Evolutionary conservation across 2,329 filamentous ascomycete species (phyloP).

Genomic region (Colletotrichum eremochloae): DNA sequence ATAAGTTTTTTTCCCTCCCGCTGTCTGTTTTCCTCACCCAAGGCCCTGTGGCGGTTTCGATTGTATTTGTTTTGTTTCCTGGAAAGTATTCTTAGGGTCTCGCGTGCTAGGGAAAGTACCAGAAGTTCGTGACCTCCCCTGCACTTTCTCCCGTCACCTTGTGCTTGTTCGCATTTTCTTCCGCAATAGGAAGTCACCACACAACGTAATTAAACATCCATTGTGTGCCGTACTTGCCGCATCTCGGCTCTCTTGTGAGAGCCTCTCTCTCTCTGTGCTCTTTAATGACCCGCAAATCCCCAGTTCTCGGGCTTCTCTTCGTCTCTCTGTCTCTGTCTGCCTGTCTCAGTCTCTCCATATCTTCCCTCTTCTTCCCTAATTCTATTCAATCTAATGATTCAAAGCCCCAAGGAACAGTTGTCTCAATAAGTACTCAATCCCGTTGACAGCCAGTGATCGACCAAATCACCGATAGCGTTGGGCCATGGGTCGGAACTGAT

Average conservation of each 20-base stretch:
- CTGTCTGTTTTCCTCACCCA: accelerated
- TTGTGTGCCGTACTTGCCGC: no score
- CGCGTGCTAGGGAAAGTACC: not conserved
- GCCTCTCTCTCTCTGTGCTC: not conserved
- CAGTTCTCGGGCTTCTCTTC: not conserved
- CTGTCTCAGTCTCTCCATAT: not conserved
- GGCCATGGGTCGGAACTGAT: not conserved
- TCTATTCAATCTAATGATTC: not conserved
- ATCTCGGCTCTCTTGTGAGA: no score
- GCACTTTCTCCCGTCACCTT: not conserved
- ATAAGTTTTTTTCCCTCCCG: not conserved
- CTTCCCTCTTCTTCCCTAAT: not conserved
- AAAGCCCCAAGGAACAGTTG: no score
- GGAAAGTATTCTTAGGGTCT: not conserved
- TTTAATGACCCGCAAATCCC: not conserved
- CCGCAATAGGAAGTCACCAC: not conserved
- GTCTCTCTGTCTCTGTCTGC: not conserved
- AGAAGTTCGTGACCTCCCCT: not conserved
- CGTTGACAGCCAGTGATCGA: not conserved
- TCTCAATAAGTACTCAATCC: not conserved
- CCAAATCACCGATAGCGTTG: not conserved
- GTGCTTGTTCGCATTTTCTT: not conserved
- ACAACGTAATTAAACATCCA: not conserved
- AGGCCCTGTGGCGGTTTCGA: no score
- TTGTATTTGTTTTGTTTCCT: not conserved